Base-by-base conservation (phyloP, 1,284 basidiomycete genomes). In the Cryptococcus maquisensis region DNA sequence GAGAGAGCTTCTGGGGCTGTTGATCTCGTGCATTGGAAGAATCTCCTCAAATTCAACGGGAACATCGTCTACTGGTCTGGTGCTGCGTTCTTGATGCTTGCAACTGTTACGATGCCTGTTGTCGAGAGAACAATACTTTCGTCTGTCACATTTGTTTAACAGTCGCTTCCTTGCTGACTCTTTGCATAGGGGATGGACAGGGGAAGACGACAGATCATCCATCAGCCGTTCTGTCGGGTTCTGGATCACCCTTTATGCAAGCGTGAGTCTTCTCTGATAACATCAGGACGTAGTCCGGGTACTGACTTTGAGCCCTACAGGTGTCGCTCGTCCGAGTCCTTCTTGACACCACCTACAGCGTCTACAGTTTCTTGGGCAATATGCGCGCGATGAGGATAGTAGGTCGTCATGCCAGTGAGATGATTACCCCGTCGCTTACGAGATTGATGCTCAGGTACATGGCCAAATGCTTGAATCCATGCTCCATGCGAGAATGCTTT, bases 1-100 rank as follows among this genome's bases (percentile, higher is more conserved):
- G 83, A 83, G 52, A 82, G 88, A 12, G 89, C 86, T 0, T 84
- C 62, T 32, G 92, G 92, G 1, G 81, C 83, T 26, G 88, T 95
- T 51, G 76, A 82, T 46, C 77, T 79, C 43, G 82, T 85, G 47
- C 85, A 93, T 37, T 96, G 92, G 92, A 70, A 77, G 55, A 82
- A 84, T 0, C 92, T 94, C 65, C 71, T 92, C 64, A 48, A 23
- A 15, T 54, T 53, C 24, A 69, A 67, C 48, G 90, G 89, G 2
- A 52, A 77, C 36, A 35, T n/a, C 10, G 7, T 62, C 7, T 70
- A 62, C 39, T 96, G 91, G 91, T 38, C 73, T 1, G n/a, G 82
- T 1, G 88, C 93, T 64, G 67, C 69, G 4, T 12, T 47, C 1
- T 18, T 67, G 3, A 36, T 65, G 38, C 6, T 64, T 1, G 26